These are phyloP conservation scores for Saccharomycopsis oosterbeekiorum DNA, from an alignment of 805 yeast species.

Conservation along the genomic window DNA sequence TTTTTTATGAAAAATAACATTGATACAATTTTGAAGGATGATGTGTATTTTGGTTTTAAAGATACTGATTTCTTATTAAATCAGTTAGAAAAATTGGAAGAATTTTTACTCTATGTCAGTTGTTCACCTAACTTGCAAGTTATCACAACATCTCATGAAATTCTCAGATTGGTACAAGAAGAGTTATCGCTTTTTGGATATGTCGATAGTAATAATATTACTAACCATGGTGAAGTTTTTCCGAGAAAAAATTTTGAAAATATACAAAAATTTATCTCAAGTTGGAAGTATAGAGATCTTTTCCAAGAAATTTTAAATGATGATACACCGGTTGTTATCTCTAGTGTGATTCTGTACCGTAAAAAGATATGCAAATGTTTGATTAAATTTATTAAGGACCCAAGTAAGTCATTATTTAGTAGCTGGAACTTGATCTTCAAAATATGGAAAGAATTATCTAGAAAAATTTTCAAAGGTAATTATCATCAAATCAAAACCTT, in stretches of 20 bases:
- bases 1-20: neutral
- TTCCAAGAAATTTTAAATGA: neutral
- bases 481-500: neutral
- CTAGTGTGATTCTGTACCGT: neutral
- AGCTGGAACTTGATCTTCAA: neutral
- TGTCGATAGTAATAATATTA: neutral
- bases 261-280: neutral
- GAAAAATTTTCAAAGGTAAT: neutral
- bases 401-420: neutral
- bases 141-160: neutral
- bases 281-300: neutral
- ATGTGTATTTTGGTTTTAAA: neutral
- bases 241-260: neutral
- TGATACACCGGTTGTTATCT: neutral
- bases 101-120: neutral
- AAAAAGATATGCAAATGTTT: conserved; percentile 1
- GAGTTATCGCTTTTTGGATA: neutral
- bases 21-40: neutral
- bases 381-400: neutral
- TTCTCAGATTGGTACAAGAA: neutral
- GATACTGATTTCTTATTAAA: neutral
- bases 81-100: conserved; percentile 2
- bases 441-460: neutral
- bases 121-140: conserved; percentile 1
- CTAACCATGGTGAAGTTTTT: neutral